Percentiles rank a stretch among this genome's conserved stretches.
Conservation (phyloP, 2,329 filamentous ascomycete species). For the Sphaceloma murrayae region DNA sequence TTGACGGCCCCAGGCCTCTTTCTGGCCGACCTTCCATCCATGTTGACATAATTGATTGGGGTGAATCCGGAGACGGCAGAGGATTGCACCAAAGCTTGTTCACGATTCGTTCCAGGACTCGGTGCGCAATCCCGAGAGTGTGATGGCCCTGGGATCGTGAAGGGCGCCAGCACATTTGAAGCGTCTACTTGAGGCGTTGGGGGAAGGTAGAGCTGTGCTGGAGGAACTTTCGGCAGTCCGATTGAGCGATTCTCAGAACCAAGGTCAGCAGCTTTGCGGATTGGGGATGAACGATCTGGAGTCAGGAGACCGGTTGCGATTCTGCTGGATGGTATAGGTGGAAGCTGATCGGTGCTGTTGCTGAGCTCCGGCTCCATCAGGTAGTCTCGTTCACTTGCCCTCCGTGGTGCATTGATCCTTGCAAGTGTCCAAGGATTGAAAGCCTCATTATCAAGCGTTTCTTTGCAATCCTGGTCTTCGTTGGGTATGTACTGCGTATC, state of each 20-base stretch:
- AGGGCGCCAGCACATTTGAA: slow-evolving; percentile 4
- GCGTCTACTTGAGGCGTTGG: not conserved
- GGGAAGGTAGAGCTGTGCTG: not conserved
- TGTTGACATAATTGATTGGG: too few species aligned
- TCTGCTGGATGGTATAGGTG: too few species aligned
- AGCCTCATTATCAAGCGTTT: not conserved
- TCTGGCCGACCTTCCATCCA: too few species aligned
- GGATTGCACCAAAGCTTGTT: too few species aligned
- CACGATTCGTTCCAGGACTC: too few species aligned
- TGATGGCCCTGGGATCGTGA: not conserved
- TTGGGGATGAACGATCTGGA: slow-evolving; percentile 22
- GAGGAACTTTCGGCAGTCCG: slow-evolving; percentile 3
- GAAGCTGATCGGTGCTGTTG: slow-evolving; percentile 6
- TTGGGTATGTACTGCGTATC: too few species aligned
- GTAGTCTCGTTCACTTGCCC: slow-evolving; percentile 18
- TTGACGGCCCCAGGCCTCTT: too few species aligned
- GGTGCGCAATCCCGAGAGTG: slow-evolving; percentile 10
- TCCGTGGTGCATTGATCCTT: slow-evolving; percentile 35
- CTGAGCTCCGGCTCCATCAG: slow-evolving; percentile 15
- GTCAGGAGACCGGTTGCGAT: slow-evolving; percentile 16
- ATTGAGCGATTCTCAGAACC: not conserved
- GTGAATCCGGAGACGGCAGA: too few species aligned
- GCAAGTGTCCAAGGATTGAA: slow-evolving; percentile 44
- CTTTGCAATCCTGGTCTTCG: too few species aligned
- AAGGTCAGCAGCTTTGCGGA: not conserved